Percentiles rank a stretch among this genome's conserved stretches.
These are phyloP conservation scores for Keithomyces neogunnii DNA, from an alignment of 2,329 filamentous ascomycete species.

Conservation along the genomic window DNA sequence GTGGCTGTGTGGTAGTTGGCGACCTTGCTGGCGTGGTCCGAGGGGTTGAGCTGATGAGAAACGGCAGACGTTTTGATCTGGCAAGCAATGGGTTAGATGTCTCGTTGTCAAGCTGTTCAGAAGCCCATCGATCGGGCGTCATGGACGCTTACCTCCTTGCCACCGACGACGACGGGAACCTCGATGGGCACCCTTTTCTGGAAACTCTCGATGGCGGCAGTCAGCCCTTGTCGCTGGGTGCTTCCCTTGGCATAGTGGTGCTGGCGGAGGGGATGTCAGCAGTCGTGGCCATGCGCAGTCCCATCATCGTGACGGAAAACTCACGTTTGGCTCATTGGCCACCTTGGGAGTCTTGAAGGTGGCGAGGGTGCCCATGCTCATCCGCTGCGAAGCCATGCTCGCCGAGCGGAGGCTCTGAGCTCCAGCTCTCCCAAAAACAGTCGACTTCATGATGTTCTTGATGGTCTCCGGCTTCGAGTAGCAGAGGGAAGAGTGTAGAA, in stretches of 20 bases:
- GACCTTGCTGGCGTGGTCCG: slow-evolving; percentile 66
- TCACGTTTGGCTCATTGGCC: slow-evolving; percentile 90
- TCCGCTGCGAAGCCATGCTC: slow-evolving; percentile 19
- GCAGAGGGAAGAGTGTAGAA: neutral
- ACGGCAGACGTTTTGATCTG: slow-evolving; percentile 59
- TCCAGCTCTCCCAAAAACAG: slow-evolving; percentile 24
- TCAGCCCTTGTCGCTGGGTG: slow-evolving; percentile 65
- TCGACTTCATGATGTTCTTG: slow-evolving; percentile 22
- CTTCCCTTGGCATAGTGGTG: slow-evolving; percentile 86
- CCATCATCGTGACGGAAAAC: slow-evolving; percentile 23
- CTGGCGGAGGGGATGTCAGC: slow-evolving; percentile 33
- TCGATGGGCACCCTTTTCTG: slow-evolving; percentile 63
- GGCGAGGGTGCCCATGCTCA: slow-evolving; percentile 53
- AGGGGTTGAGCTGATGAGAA: slow-evolving; percentile 71
- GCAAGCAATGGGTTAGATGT: neutral
- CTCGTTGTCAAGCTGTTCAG: neutral
- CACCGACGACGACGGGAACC: slow-evolving; percentile 76
- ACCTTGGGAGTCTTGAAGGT: slow-evolving; percentile 82
- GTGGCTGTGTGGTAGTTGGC: slow-evolving; percentile 82
- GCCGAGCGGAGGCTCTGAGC: slow-evolving; percentile 22
- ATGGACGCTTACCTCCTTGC: slow-evolving; percentile 58
- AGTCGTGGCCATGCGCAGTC: too few relatives aligned
- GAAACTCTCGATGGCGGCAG: slow-evolving; percentile 61
- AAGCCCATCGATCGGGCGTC: neutral
- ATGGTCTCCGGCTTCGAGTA: neutral